Conservation (phyloP, 768 basidiomycete species). For the Phanerochaete carnosa region DNA sequence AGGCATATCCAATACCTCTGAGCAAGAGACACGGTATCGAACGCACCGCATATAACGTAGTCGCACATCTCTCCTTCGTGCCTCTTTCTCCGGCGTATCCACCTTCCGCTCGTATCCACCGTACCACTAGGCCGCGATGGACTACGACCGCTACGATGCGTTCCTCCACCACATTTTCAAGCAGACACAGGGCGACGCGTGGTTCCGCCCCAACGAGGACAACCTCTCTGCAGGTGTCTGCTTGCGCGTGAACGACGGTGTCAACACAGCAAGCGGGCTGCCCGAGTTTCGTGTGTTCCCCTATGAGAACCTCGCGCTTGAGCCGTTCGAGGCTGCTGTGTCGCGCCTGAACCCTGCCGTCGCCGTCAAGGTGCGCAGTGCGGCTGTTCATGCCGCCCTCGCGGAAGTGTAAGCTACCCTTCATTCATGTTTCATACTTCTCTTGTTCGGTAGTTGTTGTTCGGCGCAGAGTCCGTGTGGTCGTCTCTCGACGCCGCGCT, state of each 20-base stretch:
- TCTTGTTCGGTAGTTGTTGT: neutral
- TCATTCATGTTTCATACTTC: neutral
- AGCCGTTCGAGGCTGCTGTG: slow-evolving; percentile 53
- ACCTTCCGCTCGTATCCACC: neutral
- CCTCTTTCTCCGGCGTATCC: neutral
- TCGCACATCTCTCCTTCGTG: neutral
- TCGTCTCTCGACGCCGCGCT: neutral
- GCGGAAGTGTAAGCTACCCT: slow-evolving; percentile 37
- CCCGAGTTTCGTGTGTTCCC: slow-evolving; percentile 52
- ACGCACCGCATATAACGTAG: neutral
- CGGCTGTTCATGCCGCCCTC: slow-evolving; percentile 49
- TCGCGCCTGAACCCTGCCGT: slow-evolving; percentile 52
- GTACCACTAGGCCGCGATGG: slow-evolving; percentile 22
- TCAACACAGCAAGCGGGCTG: slow-evolving; percentile 1
- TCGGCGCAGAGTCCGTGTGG: neutral
- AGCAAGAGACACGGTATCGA: neutral
- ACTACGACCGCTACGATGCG: slow-evolving; percentile 41
- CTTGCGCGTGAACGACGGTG: slow-evolving; percentile 41
- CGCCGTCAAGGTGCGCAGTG: slow-evolving; percentile 49
- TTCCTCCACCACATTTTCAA: slow-evolving; percentile 43
- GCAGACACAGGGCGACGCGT: slow-evolving; percentile 48
- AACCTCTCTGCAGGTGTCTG: slow-evolving; percentile 45
- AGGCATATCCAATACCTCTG: neutral
- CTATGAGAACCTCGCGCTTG: slow-evolving; percentile 48
- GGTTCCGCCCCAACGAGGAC: slow-evolving; percentile 51